Evolutionary conservation across 768 basidiomycete species (phyloP).

Genomic region (Lyophyllum shimeji): DNA sequence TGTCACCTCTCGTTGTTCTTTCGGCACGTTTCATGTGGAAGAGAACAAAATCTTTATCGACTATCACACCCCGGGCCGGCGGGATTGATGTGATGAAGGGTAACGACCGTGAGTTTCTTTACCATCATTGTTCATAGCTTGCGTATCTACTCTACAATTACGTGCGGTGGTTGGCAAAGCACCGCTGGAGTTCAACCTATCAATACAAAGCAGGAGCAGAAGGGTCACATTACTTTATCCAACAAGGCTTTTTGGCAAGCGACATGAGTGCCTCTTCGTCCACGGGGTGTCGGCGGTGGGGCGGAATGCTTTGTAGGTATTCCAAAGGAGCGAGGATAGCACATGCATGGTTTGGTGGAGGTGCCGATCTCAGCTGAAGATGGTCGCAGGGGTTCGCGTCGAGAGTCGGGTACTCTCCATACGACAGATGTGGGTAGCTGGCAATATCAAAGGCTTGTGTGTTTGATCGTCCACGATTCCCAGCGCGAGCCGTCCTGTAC

Average conservation of each 20-base stretch:
- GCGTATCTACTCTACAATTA: not conserved
- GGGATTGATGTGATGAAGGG: not conserved
- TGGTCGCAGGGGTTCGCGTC: not conserved
- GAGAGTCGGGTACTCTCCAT: not conserved
- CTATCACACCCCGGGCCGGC: not conserved
- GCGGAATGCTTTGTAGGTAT: slow-evolving; percentile 60
- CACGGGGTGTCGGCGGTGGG: slow-evolving; percentile 63
- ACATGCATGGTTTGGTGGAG: not conserved
- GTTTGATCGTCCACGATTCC: slow-evolving; percentile 30
- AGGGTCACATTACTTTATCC: slow-evolving; percentile 6
- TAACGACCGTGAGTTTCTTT: not conserved
- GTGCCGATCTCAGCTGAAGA: not conserved
- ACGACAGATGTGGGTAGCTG: not conserved
- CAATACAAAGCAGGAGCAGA: not conserved
- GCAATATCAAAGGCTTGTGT: slow-evolving; percentile 14
- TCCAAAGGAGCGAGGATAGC: slow-evolving; percentile 59
- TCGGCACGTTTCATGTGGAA: not conserved
- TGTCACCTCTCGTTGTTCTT: not conserved
- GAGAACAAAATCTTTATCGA: not conserved
- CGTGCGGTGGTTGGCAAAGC: not conserved
- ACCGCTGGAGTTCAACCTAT: not conserved
- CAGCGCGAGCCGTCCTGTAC: slow-evolving; percentile 66
- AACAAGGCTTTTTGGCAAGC: slow-evolving; percentile 32
- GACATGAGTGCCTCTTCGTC: slow-evolving; percentile 73
- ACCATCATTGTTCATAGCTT: no score